Evolutionary conservation across 306 rosid species (phyloP), one percentile per base, ranked within the genome.

Genomic region (Lablab purpureus): DNA sequence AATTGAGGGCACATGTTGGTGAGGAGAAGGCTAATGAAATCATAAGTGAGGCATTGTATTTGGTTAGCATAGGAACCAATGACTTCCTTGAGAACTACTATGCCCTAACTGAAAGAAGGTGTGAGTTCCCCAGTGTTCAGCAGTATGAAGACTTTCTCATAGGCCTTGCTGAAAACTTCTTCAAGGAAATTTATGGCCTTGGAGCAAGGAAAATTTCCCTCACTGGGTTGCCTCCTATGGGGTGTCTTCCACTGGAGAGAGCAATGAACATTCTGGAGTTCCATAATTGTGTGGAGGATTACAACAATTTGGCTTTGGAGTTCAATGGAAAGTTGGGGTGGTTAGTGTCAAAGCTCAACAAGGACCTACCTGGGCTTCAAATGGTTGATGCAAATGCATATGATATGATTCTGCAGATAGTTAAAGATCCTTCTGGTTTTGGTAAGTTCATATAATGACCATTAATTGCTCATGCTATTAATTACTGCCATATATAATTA

Each of bases 211-310:
- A 85, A 52, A 81, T 89, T 43, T 80, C 91, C n/a, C 83, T 91
- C 0, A 81, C 91, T 9, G 94, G 92, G 58, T 64, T 82, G 17
- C 87, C 89, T 75, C 94, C 94, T 0, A 86, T 88, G 91, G 94
- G 94, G 67, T 91, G 97, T 71, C 67, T 91, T 60, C 97, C 92
- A 21, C 64, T 91, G 2, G 91, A 88, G 59, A 88, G 97, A 64
- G 5, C 88, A 43, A 45, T 56, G 1, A 88, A 91, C 47, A 14
- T 91, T 22, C 3, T 86, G 76, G 87, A 79, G 2, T 2, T 34
- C 27, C 81, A 89, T 78, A 84, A 82, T 14, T 88, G 94, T 64
- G 77, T 47, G 11, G 83, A 82, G 23, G 47, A 18, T 17, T 85
- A 85, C 81, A 91, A 89, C 63, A 30, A 77, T 4, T 82, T 91